Evolutionary conservation across 768 basidiomycete genomes (phyloP).

Genomic region (Suillus plorans): DNA sequence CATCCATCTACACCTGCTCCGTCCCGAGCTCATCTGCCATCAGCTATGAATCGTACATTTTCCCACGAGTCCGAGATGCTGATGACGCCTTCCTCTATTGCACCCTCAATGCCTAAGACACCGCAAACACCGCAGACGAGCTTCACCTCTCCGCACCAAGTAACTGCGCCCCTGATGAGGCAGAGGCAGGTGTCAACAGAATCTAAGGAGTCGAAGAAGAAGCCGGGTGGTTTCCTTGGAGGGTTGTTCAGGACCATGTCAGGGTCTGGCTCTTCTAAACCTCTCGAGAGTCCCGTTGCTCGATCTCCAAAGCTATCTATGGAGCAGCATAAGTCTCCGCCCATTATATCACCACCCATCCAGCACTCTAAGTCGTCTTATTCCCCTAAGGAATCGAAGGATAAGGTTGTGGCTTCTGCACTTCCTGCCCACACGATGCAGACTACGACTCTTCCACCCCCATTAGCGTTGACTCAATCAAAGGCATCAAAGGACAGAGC

Average conservation of each 20-base stretch:
- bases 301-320: constrained; percentile 20
- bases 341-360: not conserved
- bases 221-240: constrained; percentile 26
- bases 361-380: constrained; percentile 15
- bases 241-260: constrained; percentile 32
- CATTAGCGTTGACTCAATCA: constrained; percentile 10
- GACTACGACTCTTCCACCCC: not conserved
- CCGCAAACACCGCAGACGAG: constrained; percentile 26
- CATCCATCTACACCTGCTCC: constrained; percentile 33
- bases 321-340: constrained; percentile 19
- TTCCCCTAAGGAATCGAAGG: constrained; percentile 19
- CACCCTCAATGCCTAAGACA: constrained; percentile 40
- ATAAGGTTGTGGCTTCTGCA: not conserved
- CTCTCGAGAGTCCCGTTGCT: constrained; percentile 21
- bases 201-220: constrained; percentile 35
- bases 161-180: constrained; percentile 18
- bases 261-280: constrained; percentile 31
- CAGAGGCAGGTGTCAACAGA: constrained; percentile 28
- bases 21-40: constrained; percentile 19
- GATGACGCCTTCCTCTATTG: constrained; percentile 65
- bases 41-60: constrained; percentile 33
- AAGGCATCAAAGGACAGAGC: constrained; percentile 15
- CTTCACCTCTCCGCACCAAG: constrained; percentile 3
- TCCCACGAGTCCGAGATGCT: constrained; percentile 55
- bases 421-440: not conserved